These are phyloP conservation scores for Colletotrichum sp. DNA, from an alignment of 2,329 filamentous ascomycete genomes.

Conservation along the genomic window DNA sequence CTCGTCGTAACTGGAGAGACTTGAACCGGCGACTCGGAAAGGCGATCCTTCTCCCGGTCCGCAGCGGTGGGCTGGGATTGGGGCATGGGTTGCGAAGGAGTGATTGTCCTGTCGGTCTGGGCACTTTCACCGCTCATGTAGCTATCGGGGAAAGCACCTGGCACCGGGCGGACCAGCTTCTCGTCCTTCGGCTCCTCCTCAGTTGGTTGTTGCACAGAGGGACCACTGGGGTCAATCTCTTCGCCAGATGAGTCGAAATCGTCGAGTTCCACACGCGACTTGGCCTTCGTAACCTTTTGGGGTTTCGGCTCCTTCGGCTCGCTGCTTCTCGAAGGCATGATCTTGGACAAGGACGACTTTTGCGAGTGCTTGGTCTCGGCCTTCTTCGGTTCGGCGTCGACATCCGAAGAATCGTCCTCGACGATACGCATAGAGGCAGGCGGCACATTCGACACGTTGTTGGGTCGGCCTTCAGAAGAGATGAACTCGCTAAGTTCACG, in stretches of 20 bases:
- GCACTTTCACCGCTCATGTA: slow-evolving; percentile 36
- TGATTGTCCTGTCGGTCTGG: slow-evolving; percentile 35
- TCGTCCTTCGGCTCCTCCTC: slow-evolving; percentile 24
- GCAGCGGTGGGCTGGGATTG: background rate
- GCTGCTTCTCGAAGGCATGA: slow-evolving; percentile 47
- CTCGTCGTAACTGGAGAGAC: slow-evolving; percentile 60
- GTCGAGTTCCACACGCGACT: slow-evolving; percentile 70
- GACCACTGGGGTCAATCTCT: slow-evolving; percentile 34
- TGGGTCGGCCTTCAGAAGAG: slow-evolving; percentile 47
- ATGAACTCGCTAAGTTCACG: slow-evolving; percentile 49
- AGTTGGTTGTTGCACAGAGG: slow-evolving; percentile 31
- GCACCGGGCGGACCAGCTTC: slow-evolving; percentile 35
- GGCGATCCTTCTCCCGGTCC: slow-evolving; percentile 40
- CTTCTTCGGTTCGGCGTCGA: slow-evolving; percentile 18
- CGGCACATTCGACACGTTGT: slow-evolving; percentile 61
- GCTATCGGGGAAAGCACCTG: slow-evolving; percentile 48
- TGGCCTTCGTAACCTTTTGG: slow-evolving; percentile 59
- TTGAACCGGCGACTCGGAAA: slow-evolving; percentile 73
- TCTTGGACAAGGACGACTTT: slow-evolving; percentile 47
- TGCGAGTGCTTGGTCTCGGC: slow-evolving; percentile 39
- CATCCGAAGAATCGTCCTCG: slow-evolving; percentile 49
- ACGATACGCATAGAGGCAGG: slow-evolving; percentile 62
- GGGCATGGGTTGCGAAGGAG: slow-evolving; percentile 22
- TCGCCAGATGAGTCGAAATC: slow-evolving; percentile 69
- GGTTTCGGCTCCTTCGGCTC: slow-evolving; percentile 42